Evolutionary conservation across 257 asterid genomes (phyloP).

Genomic region (Solanum pimpinellifolium): DNA sequence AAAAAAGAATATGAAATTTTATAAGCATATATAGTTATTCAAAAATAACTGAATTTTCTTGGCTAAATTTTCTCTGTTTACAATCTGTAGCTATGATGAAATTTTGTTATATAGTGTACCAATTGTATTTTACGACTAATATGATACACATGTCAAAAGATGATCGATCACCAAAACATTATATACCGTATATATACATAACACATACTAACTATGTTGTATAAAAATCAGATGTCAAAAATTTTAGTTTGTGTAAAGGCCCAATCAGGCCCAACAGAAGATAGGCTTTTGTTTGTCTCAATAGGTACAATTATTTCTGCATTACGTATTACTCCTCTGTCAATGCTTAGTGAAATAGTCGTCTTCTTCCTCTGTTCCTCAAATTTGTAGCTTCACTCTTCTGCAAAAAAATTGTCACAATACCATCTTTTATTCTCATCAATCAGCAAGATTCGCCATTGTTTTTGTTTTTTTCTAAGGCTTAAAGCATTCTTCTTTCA

Average conservation of each 20-base stretch:
- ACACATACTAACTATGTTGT: no score
- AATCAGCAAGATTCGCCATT: neutral
- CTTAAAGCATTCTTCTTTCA: neutral
- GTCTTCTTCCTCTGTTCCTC: neutral
- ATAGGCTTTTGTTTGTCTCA: neutral
- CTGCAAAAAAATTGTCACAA: neutral
- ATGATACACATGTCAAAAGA: no score
- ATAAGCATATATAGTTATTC: no score
- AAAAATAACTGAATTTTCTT: no score
- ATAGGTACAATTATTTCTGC: neutral
- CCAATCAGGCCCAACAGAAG: neutral
- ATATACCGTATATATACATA: no score
- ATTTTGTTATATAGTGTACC: no score
- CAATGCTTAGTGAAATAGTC: neutral
- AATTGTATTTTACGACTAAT: no score
- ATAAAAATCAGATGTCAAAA: no score
- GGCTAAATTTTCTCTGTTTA: no score
- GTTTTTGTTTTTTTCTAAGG: neutral
- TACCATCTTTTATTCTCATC: neutral
- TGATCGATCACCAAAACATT: no score
- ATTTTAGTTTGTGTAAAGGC: neutral
- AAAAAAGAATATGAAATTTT: no score
- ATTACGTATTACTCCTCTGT: neutral
- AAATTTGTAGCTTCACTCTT: neutral
- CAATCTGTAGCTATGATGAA: no score